Percentiles rank a stretch among this genome's conserved stretches.
Conservation (phyloP, 1,284 basidiomycete species). For the Mycosarcoma mackinlayi region DNA sequence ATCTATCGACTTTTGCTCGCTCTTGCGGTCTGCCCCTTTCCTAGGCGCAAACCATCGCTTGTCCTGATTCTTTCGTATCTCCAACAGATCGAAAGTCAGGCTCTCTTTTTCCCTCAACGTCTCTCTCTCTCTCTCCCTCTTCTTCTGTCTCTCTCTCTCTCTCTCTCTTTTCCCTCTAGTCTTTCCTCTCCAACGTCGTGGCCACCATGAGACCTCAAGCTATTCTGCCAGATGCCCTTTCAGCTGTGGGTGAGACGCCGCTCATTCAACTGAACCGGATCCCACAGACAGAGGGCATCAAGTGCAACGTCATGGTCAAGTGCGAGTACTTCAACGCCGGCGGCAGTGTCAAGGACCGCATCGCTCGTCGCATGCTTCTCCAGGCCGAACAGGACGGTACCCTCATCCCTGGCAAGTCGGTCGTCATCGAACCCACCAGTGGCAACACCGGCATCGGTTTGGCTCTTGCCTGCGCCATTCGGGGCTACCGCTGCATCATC, state of each 20-base stretch:
- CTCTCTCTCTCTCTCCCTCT: slow-evolving; percentile 19
- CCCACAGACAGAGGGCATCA: slow-evolving; percentile 78
- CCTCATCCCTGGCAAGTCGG: slow-evolving; percentile 86
- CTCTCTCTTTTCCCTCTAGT: neutral
- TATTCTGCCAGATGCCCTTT: slow-evolving; percentile 73
- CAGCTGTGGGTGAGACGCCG: slow-evolving; percentile 89
- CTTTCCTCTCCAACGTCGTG: neutral
- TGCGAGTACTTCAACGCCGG: slow-evolving; percentile 90
- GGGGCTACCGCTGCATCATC: slow-evolving; percentile 84
- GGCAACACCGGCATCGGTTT: slow-evolving; percentile 86
- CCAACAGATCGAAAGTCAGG: slow-evolving; percentile 55
- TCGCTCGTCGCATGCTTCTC: slow-evolving; percentile 87
- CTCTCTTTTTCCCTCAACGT: slow-evolving; percentile 9
- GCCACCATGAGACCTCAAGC: slow-evolving; percentile 45
- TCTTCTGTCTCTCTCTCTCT: neutral
- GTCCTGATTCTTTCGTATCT: slow-evolving; percentile 51
- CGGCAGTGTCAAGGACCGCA: slow-evolving; percentile 94
- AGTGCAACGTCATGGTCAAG: slow-evolving; percentile 93
- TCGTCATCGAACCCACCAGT: slow-evolving; percentile 87
- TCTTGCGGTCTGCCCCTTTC: slow-evolving; percentile 29
- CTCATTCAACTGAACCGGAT: slow-evolving; percentile 87
- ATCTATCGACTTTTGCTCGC: slow-evolving; percentile 1
- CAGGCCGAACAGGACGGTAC: slow-evolving; percentile 87
- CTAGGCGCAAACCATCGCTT: slow-evolving; percentile 34
- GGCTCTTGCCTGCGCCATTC: slow-evolving; percentile 84